Conservation (phyloP, 768 basidiomycete genomes). For the Boletellus sp. region DNA sequence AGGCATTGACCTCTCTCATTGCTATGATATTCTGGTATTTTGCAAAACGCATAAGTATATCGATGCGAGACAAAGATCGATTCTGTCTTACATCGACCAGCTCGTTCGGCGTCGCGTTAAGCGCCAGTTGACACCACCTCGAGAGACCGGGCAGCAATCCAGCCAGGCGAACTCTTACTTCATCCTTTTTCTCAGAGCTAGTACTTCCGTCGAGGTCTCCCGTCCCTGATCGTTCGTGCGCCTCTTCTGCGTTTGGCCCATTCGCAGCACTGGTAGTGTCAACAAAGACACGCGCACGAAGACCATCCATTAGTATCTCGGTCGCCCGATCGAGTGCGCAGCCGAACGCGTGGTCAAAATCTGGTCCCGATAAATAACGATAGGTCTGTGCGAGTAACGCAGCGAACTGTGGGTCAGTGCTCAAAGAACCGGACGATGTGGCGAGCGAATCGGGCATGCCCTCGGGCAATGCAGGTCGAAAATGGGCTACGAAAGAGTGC, state of each 20-base stretch:
- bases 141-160: conserved; percentile 77
- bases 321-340: conserved; percentile 71
- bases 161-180: conserved; percentile 64
- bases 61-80: neutral
- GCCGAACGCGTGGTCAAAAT: conserved; percentile 69
- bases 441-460: neutral
- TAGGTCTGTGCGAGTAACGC: conserved; percentile 69
- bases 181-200: conserved; percentile 22
- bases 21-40: conserved; percentile 52
- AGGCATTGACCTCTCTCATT: conserved; percentile 58
- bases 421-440: conserved; percentile 4
- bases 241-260: conserved; percentile 5
- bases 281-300: conserved; percentile 64
- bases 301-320: conserved; percentile 55
- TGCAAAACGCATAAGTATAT: conserved; percentile 4
- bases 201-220: conserved; percentile 18
- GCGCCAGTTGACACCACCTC: conserved; percentile 67
- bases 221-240: conserved; percentile 4
- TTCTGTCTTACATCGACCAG: conserved; percentile 68
- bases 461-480: neutral
- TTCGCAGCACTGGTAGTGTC: conserved; percentile 20
- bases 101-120: conserved; percentile 72
- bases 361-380: conserved; percentile 55
- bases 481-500: conserved; percentile 22
- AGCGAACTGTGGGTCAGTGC: conserved; percentile 43